Evolutionary conservation across 169 alveolate species (phyloP).

Genomic region (Cyclospora cayetanensis): DNA sequence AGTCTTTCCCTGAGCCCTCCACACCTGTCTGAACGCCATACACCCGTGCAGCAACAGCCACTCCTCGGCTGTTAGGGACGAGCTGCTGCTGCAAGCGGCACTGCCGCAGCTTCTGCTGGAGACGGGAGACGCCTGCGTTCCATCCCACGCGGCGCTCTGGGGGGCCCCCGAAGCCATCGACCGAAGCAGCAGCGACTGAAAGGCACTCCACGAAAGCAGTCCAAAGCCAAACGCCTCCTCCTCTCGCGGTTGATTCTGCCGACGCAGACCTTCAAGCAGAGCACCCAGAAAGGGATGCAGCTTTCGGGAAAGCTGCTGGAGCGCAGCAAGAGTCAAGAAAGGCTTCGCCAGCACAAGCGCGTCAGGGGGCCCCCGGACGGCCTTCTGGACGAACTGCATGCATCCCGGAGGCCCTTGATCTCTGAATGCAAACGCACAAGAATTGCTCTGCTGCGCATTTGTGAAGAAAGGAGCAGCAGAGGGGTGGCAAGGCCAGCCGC

Average conservation of each 20-base stretch:
- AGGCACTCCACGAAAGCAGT: constrained; percentile 4
- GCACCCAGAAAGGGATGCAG: background rate
- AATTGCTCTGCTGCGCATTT: background rate
- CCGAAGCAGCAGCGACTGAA: constrained; percentile 30
- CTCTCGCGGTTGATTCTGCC: constrained; percentile 27
- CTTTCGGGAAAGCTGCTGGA: background rate
- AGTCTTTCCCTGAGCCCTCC: background rate
- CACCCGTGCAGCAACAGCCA: constrained; percentile 55
- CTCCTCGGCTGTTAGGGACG: background rate
- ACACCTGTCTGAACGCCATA: background rate
- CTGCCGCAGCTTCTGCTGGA: background rate
- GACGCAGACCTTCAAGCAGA: background rate
- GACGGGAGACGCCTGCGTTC: background rate
- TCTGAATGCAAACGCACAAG: background rate
- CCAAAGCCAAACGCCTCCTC: constrained; percentile 22
- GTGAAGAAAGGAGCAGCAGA: background rate
- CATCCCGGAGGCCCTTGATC: constrained; percentile 27
- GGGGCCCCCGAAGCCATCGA: background rate
- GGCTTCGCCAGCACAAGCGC: constrained; percentile 17
- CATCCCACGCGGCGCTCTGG: background rate
- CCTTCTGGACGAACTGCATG: background rate
- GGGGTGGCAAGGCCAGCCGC: background rate
- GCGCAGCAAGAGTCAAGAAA: constrained; percentile 18
- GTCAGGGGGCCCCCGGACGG: constrained; percentile 44
- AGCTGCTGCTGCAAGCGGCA: background rate